Conservation (phyloP, 148 eudicot genomes). For the Rhododendron simsii region DNA sequence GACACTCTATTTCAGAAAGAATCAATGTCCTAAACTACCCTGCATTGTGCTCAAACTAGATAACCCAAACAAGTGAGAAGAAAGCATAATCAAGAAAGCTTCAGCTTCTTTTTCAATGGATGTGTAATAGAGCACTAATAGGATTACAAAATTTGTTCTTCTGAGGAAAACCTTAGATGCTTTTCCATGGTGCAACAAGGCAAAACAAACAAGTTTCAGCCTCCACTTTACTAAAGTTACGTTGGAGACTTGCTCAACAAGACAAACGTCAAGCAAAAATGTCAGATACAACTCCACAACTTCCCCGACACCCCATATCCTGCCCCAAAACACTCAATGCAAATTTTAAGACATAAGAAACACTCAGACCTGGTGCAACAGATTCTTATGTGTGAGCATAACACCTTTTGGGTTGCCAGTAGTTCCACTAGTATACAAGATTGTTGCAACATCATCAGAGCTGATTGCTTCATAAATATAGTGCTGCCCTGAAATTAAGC, state of each 20-base stretch:
- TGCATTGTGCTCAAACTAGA: not conserved
- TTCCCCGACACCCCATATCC: not conserved
- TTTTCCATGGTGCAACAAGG: not conserved
- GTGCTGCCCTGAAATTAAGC: conserved; percentile 47
- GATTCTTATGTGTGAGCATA: conserved; percentile 87
- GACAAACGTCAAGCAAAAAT: not conserved
- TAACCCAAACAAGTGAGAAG: not conserved
- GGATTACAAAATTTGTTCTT: not conserved
- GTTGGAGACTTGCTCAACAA: not conserved
- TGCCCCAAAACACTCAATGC: not conserved
- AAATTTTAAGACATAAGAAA: not conserved
- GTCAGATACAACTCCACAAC: not conserved
- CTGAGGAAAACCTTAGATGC: not conserved
- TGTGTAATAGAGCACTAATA: not conserved
- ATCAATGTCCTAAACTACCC: not conserved
- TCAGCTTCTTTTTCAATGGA: not conserved
- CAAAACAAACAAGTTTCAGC: not conserved
- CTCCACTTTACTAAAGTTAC: not conserved
- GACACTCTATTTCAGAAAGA: not conserved
- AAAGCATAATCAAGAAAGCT: not conserved
- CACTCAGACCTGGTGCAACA: conserved; percentile 76
- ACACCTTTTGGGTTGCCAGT: conserved; percentile 96
- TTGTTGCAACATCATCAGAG: conserved; percentile 77
- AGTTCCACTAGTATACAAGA: conserved; percentile 93
- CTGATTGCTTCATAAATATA: conserved; percentile 67